Evolutionary conservation across 495 filamentous ascomycete species (phyloP), one percentile per base, ranked within the genome.

Genomic region (Massariosphaeria phaeospora): DNA sequence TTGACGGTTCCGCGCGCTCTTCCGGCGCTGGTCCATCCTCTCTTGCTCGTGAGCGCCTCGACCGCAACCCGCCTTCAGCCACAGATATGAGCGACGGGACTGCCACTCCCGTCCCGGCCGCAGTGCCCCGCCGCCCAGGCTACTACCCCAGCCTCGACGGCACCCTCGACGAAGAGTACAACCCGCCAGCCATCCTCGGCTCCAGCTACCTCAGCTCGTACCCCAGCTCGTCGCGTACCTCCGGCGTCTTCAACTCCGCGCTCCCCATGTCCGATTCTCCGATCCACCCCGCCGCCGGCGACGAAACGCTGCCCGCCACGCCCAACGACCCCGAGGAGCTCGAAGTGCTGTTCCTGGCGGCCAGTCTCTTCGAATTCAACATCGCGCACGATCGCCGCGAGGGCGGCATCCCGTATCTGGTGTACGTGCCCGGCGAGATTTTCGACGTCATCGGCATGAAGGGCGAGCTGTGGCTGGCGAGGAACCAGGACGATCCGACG

Each of bases 401-500:
- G 72, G 94, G 86, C 52, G 93, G 94, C 15, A 96, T 93, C 69
- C 91, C 91, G 9, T 99, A 97, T 70, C 72, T 99, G 62, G 95
- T 86, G 36, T 99, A 97, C 71, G 86, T 90, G 31, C 84, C 88
- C 15, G 93, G 93, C 31, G 91, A 95, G 66, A 68, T 75, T 33
- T 75, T 75, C 90, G 68, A 74, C 43, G 64, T 69, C 50, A 86
- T 97, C 60, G 93, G 82, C 46, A 88, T 95, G 66, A 97, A 97
- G 68, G 93, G 93, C 45, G 93, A 97, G 72, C 83, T 97, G 13
- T 98, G 93, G 94, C 83, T 98, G 26, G 93, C 93, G 6, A 87
- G 85, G 66, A 98, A 98, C 65, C 93, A 98, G 69, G 93, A 98
- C 66, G 94, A 98, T 69, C 72, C 78, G 3, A 73, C 72, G 15